phyloP scores from a whole-genome alignment of 805 yeast genomes.

The Candida pseudoglaebosa region DNA sequence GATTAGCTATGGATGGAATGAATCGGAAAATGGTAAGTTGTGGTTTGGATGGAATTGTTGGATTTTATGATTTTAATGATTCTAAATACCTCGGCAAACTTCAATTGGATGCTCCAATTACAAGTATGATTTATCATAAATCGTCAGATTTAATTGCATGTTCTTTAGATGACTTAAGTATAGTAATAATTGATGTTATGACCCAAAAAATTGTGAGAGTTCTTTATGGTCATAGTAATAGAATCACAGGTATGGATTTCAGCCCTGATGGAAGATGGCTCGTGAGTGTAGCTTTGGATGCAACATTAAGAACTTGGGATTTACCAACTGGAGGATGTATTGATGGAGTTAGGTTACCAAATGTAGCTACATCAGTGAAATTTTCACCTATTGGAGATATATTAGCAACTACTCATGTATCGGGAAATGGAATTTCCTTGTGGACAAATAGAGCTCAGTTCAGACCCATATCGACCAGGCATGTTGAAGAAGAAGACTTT shows the following conservation, averaged over 20 bases:
- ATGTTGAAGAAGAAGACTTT: conserved; percentile 73
- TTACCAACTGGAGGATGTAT: conserved; percentile 95
- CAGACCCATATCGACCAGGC: conserved; percentile 68
- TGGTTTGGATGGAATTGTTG: conserved; percentile 86
- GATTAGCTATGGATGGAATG: conserved; percentile 85
- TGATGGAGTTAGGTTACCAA: conserved; percentile 77
- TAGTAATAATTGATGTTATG: conserved; percentile 75
- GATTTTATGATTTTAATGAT: conserved; percentile 79
- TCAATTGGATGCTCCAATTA: conserved; percentile 70
- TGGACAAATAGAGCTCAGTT: conserved; percentile 94
- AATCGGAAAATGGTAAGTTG: conserved; percentile 81
- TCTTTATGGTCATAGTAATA: conserved; percentile 82
- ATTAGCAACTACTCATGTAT: conserved; percentile 88
- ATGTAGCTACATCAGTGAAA: conserved; percentile 75
- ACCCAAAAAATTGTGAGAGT: conserved; percentile 84
- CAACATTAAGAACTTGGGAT: conserved; percentile 94
- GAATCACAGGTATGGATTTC: conserved; percentile 84
- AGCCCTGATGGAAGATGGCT: conserved; percentile 96
- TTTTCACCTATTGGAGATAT: conserved; percentile 86
- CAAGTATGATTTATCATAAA: conserved; percentile 71
- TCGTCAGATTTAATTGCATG: conserved; percentile 82
- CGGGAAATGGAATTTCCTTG: conserved; percentile 81
- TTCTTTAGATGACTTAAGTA: conserved; percentile 80
- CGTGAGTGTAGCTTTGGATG: conserved; percentile 75
- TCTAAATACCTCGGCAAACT: conserved; percentile 65